A percentile compares a stretch with the other conserved stretches of the same genome.
phyloP scores from a whole-genome alignment of 1,284 basidiomycete genomes.

The Sporisorium scitamineum region DNA sequence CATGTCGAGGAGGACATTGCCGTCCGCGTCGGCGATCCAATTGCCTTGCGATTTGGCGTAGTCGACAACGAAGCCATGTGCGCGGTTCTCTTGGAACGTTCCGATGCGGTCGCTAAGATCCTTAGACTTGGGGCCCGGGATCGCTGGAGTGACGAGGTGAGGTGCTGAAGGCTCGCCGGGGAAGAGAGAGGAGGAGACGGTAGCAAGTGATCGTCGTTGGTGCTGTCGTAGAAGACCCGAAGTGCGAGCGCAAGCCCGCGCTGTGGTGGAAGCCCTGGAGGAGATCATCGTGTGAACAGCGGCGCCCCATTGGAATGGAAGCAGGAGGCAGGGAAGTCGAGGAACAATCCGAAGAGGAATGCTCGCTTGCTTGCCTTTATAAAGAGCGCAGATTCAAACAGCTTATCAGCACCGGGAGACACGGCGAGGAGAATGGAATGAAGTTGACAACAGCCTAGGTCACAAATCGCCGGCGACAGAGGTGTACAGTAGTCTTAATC shows the following conservation, averaged over 20 bases:
- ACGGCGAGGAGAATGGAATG: neutral
- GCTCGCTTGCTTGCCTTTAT: neutral
- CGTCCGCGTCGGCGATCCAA: slow-evolving; percentile 74
- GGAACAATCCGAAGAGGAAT: neutral
- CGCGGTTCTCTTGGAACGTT: slow-evolving; percentile 70
- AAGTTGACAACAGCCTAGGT: neutral
- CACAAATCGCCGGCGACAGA: neutral
- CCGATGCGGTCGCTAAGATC: slow-evolving; percentile 65
- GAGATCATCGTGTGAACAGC: slow-evolving; percentile 26
- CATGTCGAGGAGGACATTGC: slow-evolving; percentile 73
- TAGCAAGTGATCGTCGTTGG: slow-evolving; percentile 34
- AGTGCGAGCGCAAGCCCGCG: slow-evolving; percentile 15
- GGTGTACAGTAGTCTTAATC: neutral
- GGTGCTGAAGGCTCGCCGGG: slow-evolving; percentile 63
- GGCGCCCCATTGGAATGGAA: neutral
- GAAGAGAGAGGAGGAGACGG: slow-evolving; percentile 51
- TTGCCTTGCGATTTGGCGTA: slow-evolving; percentile 68
- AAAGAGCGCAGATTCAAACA: neutral
- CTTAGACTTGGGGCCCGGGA: slow-evolving; percentile 68
- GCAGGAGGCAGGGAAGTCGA: neutral
- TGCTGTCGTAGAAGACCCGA: slow-evolving; percentile 13
- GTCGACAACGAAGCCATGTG: slow-evolving; percentile 70
- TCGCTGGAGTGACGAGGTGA: slow-evolving; percentile 42
- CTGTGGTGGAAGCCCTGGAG: slow-evolving; percentile 14
- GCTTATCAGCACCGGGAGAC: slow-evolving; percentile 1